Evolutionary conservation across 805 yeast genomes (phyloP), one percentile per base, ranked within the genome.

Genomic region (Ogataea angusta): DNA sequence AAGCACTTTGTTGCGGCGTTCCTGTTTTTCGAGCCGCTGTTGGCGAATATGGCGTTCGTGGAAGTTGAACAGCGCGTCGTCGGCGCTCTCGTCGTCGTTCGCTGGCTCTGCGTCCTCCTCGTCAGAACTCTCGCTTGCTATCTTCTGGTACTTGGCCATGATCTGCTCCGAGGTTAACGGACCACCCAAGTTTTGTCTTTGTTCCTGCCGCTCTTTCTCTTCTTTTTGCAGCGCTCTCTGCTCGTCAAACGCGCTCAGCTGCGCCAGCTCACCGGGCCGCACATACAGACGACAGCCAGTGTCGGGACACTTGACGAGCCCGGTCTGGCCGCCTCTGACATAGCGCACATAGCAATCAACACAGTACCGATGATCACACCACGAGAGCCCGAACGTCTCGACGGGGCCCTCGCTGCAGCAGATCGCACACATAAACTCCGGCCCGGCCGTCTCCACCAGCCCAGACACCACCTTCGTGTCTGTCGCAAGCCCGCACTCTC

Each of bases 291-390:
- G 34, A 57, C 93, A 78, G 6, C 68, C 62, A 24, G 82, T 73
- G 18, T 76, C 78, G 43, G 86, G 86, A 56, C 98, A 91, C 18
- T 70, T 66, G 3, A 87, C 76, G 7, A 78, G 54, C 3, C 61
- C 64, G 0, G 78, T 79, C 16, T 59, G 60, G 38, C 54, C 34
- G 35, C 70, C 75, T 6, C 64, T 53, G 14, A 84, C 64, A 57
- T 87, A 90, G 24, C 69, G 69, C 12, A 64, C 55, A 58, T 83
- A 90, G 60, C 99, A 91, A 10, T 64, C 66, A 2, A 67, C 51
- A 57, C 99, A 93, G 51, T 69, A 84, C 37, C 66, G 68, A 60
- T 91, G 96, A 7, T 70, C 72, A 60, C 98, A 93, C 12, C 70
- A 70, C 13, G 40, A 23, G 12, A 87, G 59, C 3, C 72, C 61